phyloP scores from a whole-genome alignment of 2,329 filamentous ascomycete genomes.

The Penicillium hesseltinei region DNA sequence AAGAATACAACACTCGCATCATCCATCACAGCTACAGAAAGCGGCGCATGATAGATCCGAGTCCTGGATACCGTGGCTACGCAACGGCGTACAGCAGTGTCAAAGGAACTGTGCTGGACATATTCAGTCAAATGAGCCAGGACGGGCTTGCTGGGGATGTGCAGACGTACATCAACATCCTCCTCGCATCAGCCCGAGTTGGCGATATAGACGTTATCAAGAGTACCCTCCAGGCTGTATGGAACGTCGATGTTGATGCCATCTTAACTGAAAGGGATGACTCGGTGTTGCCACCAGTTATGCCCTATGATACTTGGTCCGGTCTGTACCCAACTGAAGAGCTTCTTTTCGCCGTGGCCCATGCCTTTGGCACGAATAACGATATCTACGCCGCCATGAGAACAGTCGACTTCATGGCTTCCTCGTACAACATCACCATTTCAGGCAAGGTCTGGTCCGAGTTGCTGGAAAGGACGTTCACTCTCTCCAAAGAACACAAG shows the following conservation, averaged over 20 bases:
- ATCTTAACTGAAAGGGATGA: conserved; percentile 38
- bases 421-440: conserved; percentile 58
- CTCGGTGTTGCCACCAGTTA: conserved; percentile 35
- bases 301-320: conserved; percentile 47
- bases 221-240: conserved; percentile 51
- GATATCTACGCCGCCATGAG: conserved; percentile 59
- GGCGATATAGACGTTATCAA: conserved; percentile 50
- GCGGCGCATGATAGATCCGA: conserved; percentile 21
- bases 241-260: conserved; percentile 53
- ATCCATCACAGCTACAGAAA: conserved; percentile 33
- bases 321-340: conserved; percentile 57
- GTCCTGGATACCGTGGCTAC: conserved; percentile 31
- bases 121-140: conserved; percentile 51
- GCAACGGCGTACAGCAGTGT: conserved; percentile 34
- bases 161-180: conserved; percentile 53
- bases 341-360: conserved; percentile 65
- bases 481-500: conserved; percentile 47
- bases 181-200: conserved; percentile 54
- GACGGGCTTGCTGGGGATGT: conserved; percentile 49
- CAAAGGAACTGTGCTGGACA: conserved; percentile 33
- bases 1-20: conserved; percentile 42
- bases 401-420: conserved; percentile 62
- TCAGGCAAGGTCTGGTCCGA: conserved; percentile 61
- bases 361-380: conserved; percentile 66
- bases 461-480: conserved; percentile 65